Evolutionary conservation across 2,329 filamentous ascomycete species (phyloP).

Genomic region (Fusarium armeniacum): DNA sequence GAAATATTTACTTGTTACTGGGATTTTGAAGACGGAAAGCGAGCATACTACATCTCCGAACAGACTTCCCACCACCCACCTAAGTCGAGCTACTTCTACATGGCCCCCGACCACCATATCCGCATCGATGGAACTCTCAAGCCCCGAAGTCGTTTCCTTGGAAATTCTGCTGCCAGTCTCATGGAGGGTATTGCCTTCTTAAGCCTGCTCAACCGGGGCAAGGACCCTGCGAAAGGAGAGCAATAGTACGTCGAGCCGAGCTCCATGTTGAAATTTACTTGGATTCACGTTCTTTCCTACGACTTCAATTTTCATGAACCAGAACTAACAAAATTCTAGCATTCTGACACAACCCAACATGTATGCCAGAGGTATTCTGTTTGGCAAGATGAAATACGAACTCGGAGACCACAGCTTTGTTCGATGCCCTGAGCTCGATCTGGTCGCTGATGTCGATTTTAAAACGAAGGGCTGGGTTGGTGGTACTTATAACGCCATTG

Average conservation of each 20-base stretch:
- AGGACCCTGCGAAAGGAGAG: conserved; percentile 76
- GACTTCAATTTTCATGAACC: background rate
- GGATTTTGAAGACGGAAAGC: conserved; percentile 87
- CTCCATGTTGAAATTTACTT: background rate
- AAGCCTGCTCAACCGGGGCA: conserved; percentile 82
- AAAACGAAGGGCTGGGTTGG: conserved; percentile 98
- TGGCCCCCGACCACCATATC: conserved; percentile 93
- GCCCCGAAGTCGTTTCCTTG: conserved; percentile 92
- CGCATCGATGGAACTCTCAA: conserved; percentile 96
- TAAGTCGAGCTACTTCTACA: conserved; percentile 99
- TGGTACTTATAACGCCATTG: conserved; percentile 96
- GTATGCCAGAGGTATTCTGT: conserved; percentile 96
- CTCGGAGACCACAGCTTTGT: conserved; percentile 96
- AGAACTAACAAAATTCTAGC: conserved; percentile 60
- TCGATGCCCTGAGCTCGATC: conserved; percentile 86
- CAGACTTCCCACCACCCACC: conserved; percentile 98
- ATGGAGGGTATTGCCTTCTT: conserved; percentile 98
- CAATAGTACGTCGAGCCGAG: conserved; percentile 78
- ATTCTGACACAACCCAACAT: conserved; percentile 98
- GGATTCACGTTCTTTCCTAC: background rate
- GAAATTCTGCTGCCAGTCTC: conserved; percentile 96
- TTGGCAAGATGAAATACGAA: conserved; percentile 99
- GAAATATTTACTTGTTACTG: conserved; percentile 97
- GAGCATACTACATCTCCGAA: conserved; percentile 95
- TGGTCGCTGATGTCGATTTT: conserved; percentile 95